A percentile compares a stretch with the other conserved stretches of the same genome.
These are phyloP conservation scores for Anthracocystis panici-leucophaei DNA, from an alignment of 1,284 basidiomycete genomes.

Conservation along the genomic window DNA sequence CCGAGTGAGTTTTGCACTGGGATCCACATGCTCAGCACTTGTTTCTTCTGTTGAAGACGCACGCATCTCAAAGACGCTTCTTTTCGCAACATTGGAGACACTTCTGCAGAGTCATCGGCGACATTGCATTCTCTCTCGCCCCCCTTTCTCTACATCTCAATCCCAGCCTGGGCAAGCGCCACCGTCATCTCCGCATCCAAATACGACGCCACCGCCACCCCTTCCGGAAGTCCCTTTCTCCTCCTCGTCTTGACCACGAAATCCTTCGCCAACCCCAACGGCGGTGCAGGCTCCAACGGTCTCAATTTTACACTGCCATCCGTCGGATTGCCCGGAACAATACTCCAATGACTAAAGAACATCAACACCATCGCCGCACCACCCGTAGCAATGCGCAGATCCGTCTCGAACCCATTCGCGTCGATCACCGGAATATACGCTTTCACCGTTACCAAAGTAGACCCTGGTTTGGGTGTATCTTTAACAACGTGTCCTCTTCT, in stretches of 20 bases:
- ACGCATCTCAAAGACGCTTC: no score
- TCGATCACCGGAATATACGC: slow-evolving; percentile 98
- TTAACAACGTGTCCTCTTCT: slow-evolving; percentile 97
- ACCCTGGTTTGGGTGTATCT: slow-evolving; percentile 96
- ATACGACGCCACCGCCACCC: slow-evolving; percentile 57
- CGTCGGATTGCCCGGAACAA: slow-evolving; percentile 96
- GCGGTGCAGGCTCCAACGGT: slow-evolving; percentile 95
- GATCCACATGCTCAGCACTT: no score
- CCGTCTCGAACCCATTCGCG: slow-evolving; percentile 98
- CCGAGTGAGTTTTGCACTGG: no score
- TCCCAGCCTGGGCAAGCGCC: slow-evolving; percentile 63
- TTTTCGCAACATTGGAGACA: no score
- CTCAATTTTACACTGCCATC: slow-evolving; percentile 94
- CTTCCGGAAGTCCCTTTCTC: slow-evolving; percentile 76
- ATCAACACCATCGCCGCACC: slow-evolving; percentile 97
- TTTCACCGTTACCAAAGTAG: slow-evolving; percentile 95
- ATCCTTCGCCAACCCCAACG: slow-evolving; percentile 81
- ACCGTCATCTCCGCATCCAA: slow-evolving; percentile 67
- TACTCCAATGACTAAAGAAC: slow-evolving; percentile 97
- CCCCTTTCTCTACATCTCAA: slow-evolving; percentile 59
- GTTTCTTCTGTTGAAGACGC: no score
- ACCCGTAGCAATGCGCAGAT: slow-evolving; percentile 94
- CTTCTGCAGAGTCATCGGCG: no score
- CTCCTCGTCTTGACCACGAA: slow-evolving; percentile 95
- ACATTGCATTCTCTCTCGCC: no score